Evolutionary conservation across 495 filamentous ascomycete genomes (phyloP).

Genomic region (Aspergillus bridgeri): DNA sequence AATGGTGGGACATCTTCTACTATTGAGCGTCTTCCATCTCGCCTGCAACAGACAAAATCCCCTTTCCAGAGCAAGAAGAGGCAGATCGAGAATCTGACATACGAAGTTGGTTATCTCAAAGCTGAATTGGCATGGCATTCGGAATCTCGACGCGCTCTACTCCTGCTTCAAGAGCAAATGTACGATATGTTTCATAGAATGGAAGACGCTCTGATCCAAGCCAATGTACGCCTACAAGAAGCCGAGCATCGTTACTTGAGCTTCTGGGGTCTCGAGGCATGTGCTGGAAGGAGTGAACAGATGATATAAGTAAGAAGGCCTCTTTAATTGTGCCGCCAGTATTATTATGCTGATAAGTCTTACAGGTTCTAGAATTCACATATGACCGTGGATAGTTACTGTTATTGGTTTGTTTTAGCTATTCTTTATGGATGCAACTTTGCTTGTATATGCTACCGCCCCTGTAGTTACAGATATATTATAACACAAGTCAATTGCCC

Average conservation of each 20-base stretch:
- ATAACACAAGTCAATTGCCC: too few species aligned
- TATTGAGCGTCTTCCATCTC: constrained; percentile 11
- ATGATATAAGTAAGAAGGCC: constrained; percentile 1
- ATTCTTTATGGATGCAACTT: too few species aligned
- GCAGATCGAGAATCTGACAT: constrained; percentile 8
- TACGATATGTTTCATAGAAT: constrained; percentile 5
- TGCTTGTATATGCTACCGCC: too few species aligned
- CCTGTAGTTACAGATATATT: too few species aligned
- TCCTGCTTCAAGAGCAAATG: constrained; percentile 11
- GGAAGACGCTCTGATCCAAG: constrained; percentile 6
- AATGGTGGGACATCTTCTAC: constrained; percentile 10
- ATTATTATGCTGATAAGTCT: background rate
- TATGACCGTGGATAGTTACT: too few species aligned
- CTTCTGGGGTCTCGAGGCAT: constrained; percentile 3
- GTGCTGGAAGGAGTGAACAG: background rate
- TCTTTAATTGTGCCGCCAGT: background rate
- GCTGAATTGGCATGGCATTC: constrained; percentile 9
- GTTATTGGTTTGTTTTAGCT: too few species aligned
- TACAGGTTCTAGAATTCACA: too few species aligned
- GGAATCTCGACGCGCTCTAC: constrained; percentile 8
- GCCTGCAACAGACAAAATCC: constrained; percentile 6
- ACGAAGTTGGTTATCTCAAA: constrained; percentile 10
- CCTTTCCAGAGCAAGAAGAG: background rate
- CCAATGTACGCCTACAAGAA: constrained; percentile 3
- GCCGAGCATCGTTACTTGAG: constrained; percentile 9